Conservation (phyloP, 805 yeast genomes). For the Yarrowia hollandica region DNA sequence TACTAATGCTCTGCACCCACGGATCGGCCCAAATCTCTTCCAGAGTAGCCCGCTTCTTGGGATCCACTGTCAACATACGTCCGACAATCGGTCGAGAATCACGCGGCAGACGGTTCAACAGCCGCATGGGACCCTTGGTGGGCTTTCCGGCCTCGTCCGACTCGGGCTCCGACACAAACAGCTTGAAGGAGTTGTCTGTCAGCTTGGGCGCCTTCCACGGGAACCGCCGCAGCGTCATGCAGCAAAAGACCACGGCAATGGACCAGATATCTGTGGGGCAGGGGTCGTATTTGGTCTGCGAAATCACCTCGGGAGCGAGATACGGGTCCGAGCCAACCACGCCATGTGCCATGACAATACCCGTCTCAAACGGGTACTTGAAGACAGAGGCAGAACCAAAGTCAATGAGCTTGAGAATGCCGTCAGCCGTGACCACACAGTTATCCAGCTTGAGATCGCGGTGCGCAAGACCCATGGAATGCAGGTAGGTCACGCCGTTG, state of each 20-base stretch:
- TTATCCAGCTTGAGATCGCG: constrained; percentile 90
- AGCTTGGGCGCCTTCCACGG: constrained; percentile 93
- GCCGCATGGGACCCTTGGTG: constrained; percentile 67
- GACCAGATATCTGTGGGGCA: constrained; percentile 96
- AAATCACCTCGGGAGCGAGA: constrained; percentile 88
- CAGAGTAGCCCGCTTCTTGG: constrained; percentile 58
- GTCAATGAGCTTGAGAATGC: constrained; percentile 87
- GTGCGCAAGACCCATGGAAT: constrained; percentile 83
- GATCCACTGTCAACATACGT: constrained; percentile 64
- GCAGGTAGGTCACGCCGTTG: constrained; percentile 78
- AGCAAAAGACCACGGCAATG: constrained; percentile 83
- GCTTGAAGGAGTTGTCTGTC: constrained; percentile 76
- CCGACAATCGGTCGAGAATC: constrained; percentile 61
- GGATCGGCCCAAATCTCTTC: constrained; percentile 55
- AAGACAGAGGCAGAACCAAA: constrained; percentile 93
- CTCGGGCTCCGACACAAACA: constrained; percentile 49
- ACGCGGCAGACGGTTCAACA: constrained; percentile 69
- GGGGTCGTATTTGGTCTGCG: constrained; percentile 80
- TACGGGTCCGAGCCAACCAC: constrained; percentile 89
- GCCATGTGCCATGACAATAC: constrained; percentile 71
- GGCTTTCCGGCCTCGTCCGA: constrained; percentile 34
- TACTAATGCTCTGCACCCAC: constrained; percentile 59
- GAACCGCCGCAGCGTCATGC: constrained; percentile 87
- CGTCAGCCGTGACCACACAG: constrained; percentile 79
- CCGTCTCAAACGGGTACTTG: constrained; percentile 60